These are phyloP conservation scores for Uronychia binucleata DNA, from an alignment of 73 alveolate species.

Conservation along the genomic window DNA sequence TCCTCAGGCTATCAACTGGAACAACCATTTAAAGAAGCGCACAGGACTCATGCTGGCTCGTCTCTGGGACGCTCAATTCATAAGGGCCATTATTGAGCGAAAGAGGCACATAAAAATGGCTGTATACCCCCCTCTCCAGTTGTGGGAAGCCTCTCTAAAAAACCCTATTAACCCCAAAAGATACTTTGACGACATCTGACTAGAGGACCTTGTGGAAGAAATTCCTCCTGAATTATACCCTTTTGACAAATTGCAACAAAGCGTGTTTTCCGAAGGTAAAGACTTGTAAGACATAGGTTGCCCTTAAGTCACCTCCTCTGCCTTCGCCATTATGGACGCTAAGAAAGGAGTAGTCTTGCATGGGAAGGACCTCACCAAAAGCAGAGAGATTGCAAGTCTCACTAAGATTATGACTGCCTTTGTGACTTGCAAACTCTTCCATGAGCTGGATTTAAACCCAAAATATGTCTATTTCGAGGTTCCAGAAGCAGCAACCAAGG, in stretches of 20 bases:
- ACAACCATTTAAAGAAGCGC: neutral
- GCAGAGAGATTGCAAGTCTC: conserved; percentile 77
- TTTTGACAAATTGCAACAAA: neutral
- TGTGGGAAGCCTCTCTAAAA: neutral
- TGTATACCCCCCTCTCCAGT: neutral
- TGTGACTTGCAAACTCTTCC: conserved; percentile 34
- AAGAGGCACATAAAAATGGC: neutral
- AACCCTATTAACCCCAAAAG: neutral
- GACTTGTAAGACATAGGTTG: neutral
- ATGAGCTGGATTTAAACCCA: conserved; percentile 46
- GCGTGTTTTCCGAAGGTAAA: neutral
- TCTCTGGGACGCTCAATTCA: neutral
- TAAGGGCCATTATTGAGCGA: neutral
- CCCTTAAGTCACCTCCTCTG: conserved; percentile 46
- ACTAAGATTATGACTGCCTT: conserved; percentile 79
- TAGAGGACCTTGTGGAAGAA: neutral
- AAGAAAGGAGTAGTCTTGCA: conserved; percentile 20
- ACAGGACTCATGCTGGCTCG: neutral
- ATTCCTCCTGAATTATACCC: neutral
- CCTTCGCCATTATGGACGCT: conserved; percentile 52
- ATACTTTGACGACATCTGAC: neutral
- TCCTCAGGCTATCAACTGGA: neutral
- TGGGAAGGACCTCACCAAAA: conserved; percentile 29
- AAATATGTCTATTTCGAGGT: conserved; percentile 54
- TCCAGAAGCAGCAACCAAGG: conserved; percentile 62